These are phyloP conservation scores for Macrophomina phaseolina DNA, from an alignment of 2,329 filamentous ascomycete genomes.

Conservation along the genomic window DNA sequence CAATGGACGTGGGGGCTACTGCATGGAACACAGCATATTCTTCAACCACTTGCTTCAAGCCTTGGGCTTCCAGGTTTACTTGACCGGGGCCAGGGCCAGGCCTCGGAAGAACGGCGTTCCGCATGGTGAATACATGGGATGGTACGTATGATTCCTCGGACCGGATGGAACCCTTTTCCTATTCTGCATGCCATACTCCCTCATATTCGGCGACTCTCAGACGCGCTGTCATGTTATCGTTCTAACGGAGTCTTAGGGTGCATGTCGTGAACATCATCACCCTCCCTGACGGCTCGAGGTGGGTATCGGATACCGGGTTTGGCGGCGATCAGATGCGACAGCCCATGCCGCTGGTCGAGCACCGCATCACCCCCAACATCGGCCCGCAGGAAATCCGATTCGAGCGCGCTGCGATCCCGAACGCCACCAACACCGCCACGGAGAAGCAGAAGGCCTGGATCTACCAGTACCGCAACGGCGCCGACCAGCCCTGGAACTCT, in stretches of 20 bases:
- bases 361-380: constrained; percentile 54
- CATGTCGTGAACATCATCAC: constrained; percentile 69
- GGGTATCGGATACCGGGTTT: constrained; percentile 67
- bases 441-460: constrained; percentile 62
- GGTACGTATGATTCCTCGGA: constrained; percentile 42
- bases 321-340: constrained; percentile 65
- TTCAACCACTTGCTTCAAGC: constrained; percentile 60
- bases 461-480: constrained; percentile 60
- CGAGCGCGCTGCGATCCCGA: constrained; percentile 55
- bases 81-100: constrained; percentile 57
- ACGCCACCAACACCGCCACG: constrained; percentile 44
- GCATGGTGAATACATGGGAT: constrained; percentile 53
- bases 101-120: constrained; percentile 39
- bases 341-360: constrained; percentile 61
- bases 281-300: constrained; percentile 56
- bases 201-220: background rate
- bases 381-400: constrained; percentile 64
- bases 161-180: too few relatives aligned
- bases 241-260: constrained; percentile 42
- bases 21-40: constrained; percentile 64
- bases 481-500: constrained; percentile 46
- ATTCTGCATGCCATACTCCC: constrained; percentile 29
- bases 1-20: constrained; percentile 62
- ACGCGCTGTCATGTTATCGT: too few relatives aligned
- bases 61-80: constrained; percentile 61